Evolutionary conservation across 2,329 filamentous ascomycete species (phyloP).

Genomic region (Apiospora rasikravindrae): DNA sequence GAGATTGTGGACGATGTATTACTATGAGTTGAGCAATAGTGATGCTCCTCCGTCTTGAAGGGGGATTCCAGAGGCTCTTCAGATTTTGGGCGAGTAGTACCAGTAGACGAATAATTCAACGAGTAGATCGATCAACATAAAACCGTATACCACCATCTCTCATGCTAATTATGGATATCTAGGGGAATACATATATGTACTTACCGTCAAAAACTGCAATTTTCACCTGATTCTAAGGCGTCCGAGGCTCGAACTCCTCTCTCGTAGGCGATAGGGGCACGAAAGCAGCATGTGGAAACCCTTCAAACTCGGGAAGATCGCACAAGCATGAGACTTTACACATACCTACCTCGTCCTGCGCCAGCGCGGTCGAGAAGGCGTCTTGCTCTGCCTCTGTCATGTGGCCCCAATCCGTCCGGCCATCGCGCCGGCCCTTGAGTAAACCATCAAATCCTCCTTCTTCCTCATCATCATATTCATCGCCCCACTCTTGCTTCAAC

Average conservation of each 20-base stretch:
- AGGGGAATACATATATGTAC: not conserved
- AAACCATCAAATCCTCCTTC: not conserved
- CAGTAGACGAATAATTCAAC: not conserved
- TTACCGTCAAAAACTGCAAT: not conserved
- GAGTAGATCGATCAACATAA: not conserved
- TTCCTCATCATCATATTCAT: not conserved
- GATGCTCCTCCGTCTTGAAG: not conserved
- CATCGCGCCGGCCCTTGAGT: not conserved
- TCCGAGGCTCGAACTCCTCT: not conserved
- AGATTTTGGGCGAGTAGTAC: too few relatives aligned
- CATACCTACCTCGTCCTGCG: not conserved
- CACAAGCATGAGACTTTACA: constrained; percentile 2
- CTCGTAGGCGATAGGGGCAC: not conserved
- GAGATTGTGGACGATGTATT: constrained; percentile 4
- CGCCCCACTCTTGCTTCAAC: not conserved
- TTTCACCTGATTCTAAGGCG: not conserved
- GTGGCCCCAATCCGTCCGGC: not conserved
- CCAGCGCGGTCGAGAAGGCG: constrained; percentile 9
- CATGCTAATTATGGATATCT: not conserved
- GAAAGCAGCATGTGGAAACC: not conserved
- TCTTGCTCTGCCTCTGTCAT: constrained; percentile 5
- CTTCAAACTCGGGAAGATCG: constrained; percentile 1
- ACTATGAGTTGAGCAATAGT: not conserved
- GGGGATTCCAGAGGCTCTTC: too few relatives aligned
- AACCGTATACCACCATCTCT: not conserved